Evolutionary conservation across 345 rosid genomes (phyloP).

Genomic region (Psidium friedrichsthalianum): DNA sequence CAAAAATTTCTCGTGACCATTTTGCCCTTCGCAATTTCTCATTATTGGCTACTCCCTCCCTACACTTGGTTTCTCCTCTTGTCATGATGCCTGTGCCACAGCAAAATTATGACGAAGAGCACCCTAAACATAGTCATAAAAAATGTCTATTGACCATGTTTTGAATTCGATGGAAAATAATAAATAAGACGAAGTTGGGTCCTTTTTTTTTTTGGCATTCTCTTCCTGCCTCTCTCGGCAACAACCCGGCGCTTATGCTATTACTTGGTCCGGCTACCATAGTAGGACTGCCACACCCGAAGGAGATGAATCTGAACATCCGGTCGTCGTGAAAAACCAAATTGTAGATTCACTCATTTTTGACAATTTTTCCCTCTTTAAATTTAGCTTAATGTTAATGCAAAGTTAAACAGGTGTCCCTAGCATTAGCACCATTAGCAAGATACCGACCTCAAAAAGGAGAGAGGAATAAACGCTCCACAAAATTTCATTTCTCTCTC

Average conservation of each 20-base stretch:
- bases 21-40: not conserved
- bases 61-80: not conserved
- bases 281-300: not conserved
- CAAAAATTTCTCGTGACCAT: not conserved
- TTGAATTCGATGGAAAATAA: not conserved
- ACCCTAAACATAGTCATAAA: not conserved
- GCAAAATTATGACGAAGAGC: not conserved
- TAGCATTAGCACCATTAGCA: not conserved
- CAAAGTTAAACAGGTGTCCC: too few relatives aligned
- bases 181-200: not conserved
- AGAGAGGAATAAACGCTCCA: not conserved
- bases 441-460: not conserved
- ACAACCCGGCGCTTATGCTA: not conserved
- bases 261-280: not conserved
- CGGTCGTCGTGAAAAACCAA: not conserved
- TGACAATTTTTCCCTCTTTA: too few relatives aligned
- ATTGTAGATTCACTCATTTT: not conserved
- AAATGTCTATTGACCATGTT: not conserved
- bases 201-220: too few relatives aligned
- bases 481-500: not conserved
- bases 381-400: too few relatives aligned
- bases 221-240: not conserved
- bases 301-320: not conserved
- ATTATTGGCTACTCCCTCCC: not conserved
- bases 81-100: not conserved